These are phyloP conservation scores for Gastroboletus turbinatus DNA, from an alignment of 1,284 basidiomycete species.

Conservation along the genomic window DNA sequence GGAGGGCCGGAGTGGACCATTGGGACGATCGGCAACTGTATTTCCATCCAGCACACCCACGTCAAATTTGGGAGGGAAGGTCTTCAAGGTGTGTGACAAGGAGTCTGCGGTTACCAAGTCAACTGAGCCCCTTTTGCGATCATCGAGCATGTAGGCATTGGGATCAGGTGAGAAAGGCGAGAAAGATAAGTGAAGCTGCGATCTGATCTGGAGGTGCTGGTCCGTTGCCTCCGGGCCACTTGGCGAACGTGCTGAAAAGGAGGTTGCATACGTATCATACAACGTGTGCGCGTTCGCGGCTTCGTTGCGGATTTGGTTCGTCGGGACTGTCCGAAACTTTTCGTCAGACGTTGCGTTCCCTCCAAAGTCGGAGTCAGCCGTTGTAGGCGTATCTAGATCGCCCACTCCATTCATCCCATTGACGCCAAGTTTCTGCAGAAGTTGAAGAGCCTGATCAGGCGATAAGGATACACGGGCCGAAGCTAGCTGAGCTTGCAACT, in stretches of 20 bases:
- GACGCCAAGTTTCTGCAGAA: conserved; percentile 61
- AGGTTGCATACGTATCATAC: conserved; percentile 23
- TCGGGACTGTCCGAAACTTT: conserved; percentile 28
- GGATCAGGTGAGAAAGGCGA: conserved; percentile 66
- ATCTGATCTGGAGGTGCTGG: conserved; percentile 23
- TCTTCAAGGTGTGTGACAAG: conserved; percentile 43
- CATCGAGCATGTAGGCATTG: conserved; percentile 39
- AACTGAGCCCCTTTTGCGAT: conserved; percentile 34
- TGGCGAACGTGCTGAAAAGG: conserved; percentile 15
- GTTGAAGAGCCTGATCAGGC: conserved; percentile 65
- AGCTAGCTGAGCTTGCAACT: conserved; percentile 41
- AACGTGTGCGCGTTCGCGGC: conserved; percentile 16
- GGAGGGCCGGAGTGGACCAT: conserved; percentile 44
- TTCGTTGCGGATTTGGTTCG: conserved; percentile 26
- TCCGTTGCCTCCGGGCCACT: conserved; percentile 15
- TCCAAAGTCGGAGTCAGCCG: conserved; percentile 14
- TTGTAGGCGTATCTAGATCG: conserved; percentile 17
- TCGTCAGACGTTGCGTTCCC: conserved; percentile 30
- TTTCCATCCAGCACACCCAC: conserved; percentile 18
- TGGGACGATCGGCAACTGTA: conserved; percentile 34
- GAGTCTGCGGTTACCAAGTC: conserved; percentile 30
- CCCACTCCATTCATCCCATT: conserved; percentile 41
- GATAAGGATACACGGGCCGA: conserved; percentile 42
- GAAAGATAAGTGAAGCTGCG: conserved; percentile 42
- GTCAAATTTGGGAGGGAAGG: conserved; percentile 36